phyloP scores from a whole-genome alignment of 2,329 filamentous ascomycete genomes.

The Chrysoporthe deuterocubensis region DNA sequence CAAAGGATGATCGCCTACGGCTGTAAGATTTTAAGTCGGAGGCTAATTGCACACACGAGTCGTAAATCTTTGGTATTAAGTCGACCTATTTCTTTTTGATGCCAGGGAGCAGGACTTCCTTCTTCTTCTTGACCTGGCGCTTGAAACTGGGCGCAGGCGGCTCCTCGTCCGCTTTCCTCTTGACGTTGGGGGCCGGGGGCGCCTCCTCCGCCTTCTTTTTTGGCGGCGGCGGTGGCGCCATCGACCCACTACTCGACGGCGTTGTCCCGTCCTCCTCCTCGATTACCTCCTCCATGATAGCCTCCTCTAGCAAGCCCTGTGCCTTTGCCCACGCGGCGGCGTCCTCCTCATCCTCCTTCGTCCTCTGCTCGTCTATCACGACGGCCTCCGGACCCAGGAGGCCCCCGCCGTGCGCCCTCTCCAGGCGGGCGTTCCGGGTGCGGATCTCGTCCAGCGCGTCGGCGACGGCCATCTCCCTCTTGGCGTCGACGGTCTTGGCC shows the following conservation, averaged over 20 bases:
- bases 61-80: not conserved
- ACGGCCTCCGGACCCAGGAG: constrained; percentile 59
- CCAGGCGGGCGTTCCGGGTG: constrained; percentile 85
- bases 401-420: constrained; percentile 73
- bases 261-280: constrained; percentile 9
- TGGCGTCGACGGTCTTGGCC: constrained; percentile 89
- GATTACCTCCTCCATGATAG: constrained; percentile 54
- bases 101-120: constrained; percentile 73
- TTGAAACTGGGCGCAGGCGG: constrained; percentile 63
- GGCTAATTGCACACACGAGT: not conserved
- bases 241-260: constrained; percentile 29
- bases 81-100: constrained; percentile 75
- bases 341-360: constrained; percentile 73
- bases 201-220: constrained; percentile 36
- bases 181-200: constrained; percentile 32
- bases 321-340: constrained; percentile 73
- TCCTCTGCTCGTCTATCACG: constrained; percentile 53
- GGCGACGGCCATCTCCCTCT: constrained; percentile 93
- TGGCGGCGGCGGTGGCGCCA: constrained; percentile 25
- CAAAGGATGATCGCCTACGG: not conserved
- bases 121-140: constrained; percentile 83
- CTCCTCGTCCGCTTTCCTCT: constrained; percentile 41
- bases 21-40: not conserved
- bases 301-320: constrained; percentile 48
- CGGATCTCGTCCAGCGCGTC: constrained; percentile 95